Evolutionary conservation across 257 asterid genomes (phyloP).

Genomic region (Ocimum tenuiflorum): DNA sequence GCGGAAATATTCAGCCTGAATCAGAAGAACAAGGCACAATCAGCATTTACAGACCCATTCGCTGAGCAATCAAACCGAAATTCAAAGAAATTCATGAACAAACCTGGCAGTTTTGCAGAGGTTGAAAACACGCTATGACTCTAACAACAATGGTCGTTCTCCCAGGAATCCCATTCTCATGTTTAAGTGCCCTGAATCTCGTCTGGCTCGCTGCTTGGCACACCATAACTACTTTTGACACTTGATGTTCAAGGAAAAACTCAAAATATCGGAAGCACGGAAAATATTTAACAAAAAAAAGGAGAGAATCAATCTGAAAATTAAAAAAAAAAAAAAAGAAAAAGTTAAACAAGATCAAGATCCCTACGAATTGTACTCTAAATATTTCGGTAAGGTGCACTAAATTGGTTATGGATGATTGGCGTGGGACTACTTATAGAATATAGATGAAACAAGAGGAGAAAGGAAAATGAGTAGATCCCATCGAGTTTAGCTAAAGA

Average conservation of each 20-base stretch:
- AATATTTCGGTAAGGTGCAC: not conserved
- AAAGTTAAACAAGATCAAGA: constrained; percentile 16
- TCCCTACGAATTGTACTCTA: constrained; percentile 8
- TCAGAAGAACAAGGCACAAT: constrained; percentile 16
- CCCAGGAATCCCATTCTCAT: constrained; percentile 70
- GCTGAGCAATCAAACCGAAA: not conserved
- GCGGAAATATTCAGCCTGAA: constrained; percentile 87
- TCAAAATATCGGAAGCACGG: constrained; percentile 13
- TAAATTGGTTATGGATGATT: not conserved
- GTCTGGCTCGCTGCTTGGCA: constrained; percentile 82
- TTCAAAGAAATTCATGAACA: constrained; percentile 10
- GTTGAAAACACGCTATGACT: constrained; percentile 81
- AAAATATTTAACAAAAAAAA: constrained; percentile 2
- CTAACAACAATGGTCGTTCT: constrained; percentile 65
- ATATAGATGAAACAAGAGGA: constrained; percentile 40
- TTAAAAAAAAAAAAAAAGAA: not conserved
- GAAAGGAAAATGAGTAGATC: constrained; percentile 47
- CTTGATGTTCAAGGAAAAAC: constrained; percentile 26
- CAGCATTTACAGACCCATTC: constrained; percentile 5
- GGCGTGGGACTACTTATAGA: constrained; percentile 33
- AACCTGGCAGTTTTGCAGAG: constrained; percentile 79
- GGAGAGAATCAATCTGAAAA: constrained; percentile 12
- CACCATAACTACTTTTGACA: constrained; percentile 78
- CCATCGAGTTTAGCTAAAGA: constrained; percentile 34
- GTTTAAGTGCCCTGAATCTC: constrained; percentile 62